These are phyloP conservation scores for Blastobotrys apis DNA, from an alignment of 1,139 yeast genomes.

Conservation along the genomic window DNA sequence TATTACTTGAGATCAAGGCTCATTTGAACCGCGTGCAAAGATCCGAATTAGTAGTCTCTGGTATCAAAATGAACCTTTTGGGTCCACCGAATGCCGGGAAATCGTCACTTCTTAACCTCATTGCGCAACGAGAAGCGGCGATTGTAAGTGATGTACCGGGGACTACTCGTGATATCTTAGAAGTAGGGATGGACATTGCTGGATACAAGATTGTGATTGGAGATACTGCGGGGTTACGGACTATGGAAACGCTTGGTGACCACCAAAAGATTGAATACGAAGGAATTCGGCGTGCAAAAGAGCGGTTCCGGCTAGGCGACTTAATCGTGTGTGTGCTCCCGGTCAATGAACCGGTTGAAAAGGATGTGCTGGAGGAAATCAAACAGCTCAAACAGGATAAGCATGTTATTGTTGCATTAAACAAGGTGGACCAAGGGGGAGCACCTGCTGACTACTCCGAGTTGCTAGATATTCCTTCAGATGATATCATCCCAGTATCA, in stretches of 20 bases:
- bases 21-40: slow-evolving; percentile 46
- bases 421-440: slow-evolving; percentile 34
- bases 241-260: slow-evolving; percentile 25
- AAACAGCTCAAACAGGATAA: slow-evolving; percentile 24
- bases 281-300: slow-evolving; percentile 76
- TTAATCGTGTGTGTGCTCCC: slow-evolving; percentile 40
- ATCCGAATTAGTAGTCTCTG: slow-evolving; percentile 64
- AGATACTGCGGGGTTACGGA: slow-evolving; percentile 91
- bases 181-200: slow-evolving; percentile 71
- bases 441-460: too few species aligned
- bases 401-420: slow-evolving; percentile 31
- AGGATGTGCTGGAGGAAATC: slow-evolving; percentile 26
- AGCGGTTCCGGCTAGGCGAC: slow-evolving; percentile 61
- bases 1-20: slow-evolving; percentile 45
- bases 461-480: slow-evolving; percentile 18
- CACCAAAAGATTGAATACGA: slow-evolving; percentile 64
- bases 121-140: slow-evolving; percentile 80
- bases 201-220: slow-evolving; percentile 83
- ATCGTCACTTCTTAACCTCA: slow-evolving; percentile 69
- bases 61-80: slow-evolving; percentile 66
- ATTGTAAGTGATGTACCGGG: slow-evolving; percentile 92
- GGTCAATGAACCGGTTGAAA: slow-evolving; percentile 14
- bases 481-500: slow-evolving; percentile 50
- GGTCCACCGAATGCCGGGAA: slow-evolving; percentile 99
- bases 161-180: slow-evolving; percentile 86